phyloP scores from a whole-genome alignment of 148 eudicot species.

The Camellia sinensis region DNA sequence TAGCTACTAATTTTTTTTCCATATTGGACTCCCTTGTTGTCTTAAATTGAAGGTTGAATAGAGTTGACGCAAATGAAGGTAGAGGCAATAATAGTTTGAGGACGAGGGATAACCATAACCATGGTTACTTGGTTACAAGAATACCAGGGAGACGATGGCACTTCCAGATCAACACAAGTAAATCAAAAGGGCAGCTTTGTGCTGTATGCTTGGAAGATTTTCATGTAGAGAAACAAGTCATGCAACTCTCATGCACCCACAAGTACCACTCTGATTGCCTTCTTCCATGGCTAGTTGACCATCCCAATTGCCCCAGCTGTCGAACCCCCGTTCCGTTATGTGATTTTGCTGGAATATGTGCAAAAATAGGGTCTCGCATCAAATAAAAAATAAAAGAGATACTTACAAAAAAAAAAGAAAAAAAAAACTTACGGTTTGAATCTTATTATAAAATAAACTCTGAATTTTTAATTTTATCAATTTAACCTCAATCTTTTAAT shows the following conservation, averaged over 20 bases:
- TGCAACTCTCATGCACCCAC: constrained; percentile 12
- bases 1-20: no score
- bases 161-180: background rate
- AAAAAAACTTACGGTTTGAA: no score
- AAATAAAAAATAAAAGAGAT: no score
- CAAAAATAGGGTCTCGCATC: no score
- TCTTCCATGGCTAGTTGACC: background rate
- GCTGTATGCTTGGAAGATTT: background rate
- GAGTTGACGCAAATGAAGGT: background rate
- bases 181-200: background rate
- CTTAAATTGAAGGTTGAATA: background rate
- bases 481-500: no score
- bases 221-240: background rate
- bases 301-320: background rate
- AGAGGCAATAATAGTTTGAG: background rate
- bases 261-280: constrained; percentile 19
- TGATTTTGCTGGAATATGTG: no score
- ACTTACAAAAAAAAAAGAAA: no score
- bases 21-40: background rate
- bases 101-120: background rate
- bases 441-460: no score
- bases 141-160: background rate
- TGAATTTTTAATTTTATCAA: no score
- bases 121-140: background rate
- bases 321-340: background rate